phyloP scores from a whole-genome alignment of 805 yeast species.

The Sungouiozyma ichnusensis region DNA sequence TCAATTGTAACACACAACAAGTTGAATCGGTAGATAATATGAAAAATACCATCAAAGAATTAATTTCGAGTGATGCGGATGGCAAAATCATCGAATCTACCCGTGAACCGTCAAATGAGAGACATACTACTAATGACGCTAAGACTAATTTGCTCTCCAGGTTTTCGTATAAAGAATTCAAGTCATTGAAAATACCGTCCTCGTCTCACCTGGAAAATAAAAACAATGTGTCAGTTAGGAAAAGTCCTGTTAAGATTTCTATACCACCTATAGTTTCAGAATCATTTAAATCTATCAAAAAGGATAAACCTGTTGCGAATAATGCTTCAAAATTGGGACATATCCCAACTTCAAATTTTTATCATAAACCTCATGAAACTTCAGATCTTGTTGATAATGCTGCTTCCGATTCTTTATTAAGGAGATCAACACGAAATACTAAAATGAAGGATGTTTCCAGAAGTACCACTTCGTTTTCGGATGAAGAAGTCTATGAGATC shows the following conservation, averaged over 20 bases:
- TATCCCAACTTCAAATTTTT: neutral
- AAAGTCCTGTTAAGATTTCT: neutral
- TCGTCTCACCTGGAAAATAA: neutral
- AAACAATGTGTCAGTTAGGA: neutral
- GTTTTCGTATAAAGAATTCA: neutral
- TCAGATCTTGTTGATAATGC: neutral
- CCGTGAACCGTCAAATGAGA: no score
- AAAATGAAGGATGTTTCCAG: neutral
- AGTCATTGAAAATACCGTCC: neutral
- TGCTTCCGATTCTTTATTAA: neutral
- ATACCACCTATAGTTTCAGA: neutral
- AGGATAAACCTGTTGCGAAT: neutral
- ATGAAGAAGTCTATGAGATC: conserved; percentile 10
- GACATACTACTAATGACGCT: neutral
- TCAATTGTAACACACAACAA: neutral
- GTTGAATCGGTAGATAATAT: neutral
- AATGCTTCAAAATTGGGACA: neutral
- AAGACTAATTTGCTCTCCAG: neutral
- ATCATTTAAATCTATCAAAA: neutral
- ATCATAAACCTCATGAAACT: neutral
- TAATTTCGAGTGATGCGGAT: neutral
- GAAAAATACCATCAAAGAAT: neutral
- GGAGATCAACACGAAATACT: conserved; percentile 7
- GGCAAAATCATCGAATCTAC: no score
- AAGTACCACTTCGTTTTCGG: conserved; percentile 5